These are phyloP conservation scores for Mikania micrantha DNA, from an alignment of 129 eudicot genomes.

Conservation along the genomic window DNA sequence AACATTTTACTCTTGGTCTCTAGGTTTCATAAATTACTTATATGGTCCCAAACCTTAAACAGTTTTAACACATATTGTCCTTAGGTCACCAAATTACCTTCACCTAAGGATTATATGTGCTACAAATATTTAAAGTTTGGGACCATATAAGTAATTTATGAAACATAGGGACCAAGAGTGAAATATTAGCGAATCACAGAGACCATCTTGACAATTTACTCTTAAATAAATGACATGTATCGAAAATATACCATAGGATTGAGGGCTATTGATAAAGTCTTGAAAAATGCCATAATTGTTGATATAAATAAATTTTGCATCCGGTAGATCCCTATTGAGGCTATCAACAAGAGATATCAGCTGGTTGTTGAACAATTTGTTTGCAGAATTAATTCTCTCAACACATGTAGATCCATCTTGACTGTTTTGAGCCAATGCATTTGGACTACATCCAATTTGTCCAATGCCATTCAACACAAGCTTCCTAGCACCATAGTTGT, in stretches of 20 bases:
- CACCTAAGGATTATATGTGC: too few relatives aligned
- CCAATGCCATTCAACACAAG: conserved; percentile 70
- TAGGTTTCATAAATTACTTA: too few relatives aligned
- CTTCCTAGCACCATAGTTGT: conserved; percentile 83
- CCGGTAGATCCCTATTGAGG: conserved; percentile 43
- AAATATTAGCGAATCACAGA: too few relatives aligned
- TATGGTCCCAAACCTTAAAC: too few relatives aligned
- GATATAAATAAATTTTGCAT: conserved; percentile 60
- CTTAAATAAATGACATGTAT: too few relatives aligned
- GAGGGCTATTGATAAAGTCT: conserved; percentile 52
- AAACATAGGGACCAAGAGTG: too few relatives aligned
- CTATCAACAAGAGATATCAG: conserved; percentile 52
- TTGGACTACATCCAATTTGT: conserved; percentile 96
- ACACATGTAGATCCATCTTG: conserved; percentile 71
- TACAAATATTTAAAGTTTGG: too few relatives aligned
- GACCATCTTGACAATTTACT: too few relatives aligned
- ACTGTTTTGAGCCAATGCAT: conserved; percentile 73
- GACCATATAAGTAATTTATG: too few relatives aligned
- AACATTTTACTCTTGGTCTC: too few relatives aligned
- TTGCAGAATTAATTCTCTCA: conserved; percentile 48
- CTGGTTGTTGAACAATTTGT: conserved; percentile 53
- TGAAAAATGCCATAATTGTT: conserved; percentile 74
- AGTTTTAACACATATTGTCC: too few relatives aligned
- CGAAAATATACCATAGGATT: conserved; percentile 43
- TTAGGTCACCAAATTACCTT: too few relatives aligned